phyloP scores from a whole-genome alignment of 2,329 filamentous ascomycete genomes.

The Aaosphaeria arxii region DNA sequence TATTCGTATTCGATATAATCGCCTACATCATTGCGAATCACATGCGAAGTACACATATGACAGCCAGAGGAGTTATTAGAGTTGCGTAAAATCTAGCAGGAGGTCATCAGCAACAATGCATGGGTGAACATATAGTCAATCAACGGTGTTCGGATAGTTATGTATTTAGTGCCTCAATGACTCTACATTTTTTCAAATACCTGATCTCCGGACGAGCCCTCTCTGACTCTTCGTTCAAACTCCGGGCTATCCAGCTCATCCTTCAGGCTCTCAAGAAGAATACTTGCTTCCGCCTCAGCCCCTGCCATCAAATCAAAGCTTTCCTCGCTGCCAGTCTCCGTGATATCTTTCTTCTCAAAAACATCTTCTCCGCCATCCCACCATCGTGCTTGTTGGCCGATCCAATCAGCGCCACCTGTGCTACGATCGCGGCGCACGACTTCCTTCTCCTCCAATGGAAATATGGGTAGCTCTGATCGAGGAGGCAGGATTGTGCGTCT shows the following conservation, averaged over 20 bases:
- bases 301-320: conserved; percentile 48
- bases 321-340: conserved; percentile 28
- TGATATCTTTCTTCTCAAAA: conserved; percentile 22
- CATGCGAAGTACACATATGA: no score
- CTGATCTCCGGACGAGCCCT: conserved; percentile 15
- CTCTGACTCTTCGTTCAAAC: conserved; percentile 13
- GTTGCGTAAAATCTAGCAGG: no score
- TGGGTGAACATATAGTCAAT: no score
- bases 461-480: conserved; percentile 22
- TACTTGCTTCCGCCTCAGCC: conserved; percentile 40
- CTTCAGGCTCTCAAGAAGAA: conserved; percentile 28
- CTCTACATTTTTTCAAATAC: conserved; percentile 32
- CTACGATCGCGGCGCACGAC: conserved; percentile 31
- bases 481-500: conserved; percentile 49
- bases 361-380: conserved; percentile 33
- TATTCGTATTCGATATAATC: no score
- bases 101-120: no score
- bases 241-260: conserved; percentile 14
- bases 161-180: background rate
- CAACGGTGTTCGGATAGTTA: no score
- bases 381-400: conserved; percentile 37
- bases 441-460: conserved; percentile 43
- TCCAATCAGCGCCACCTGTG: conserved; percentile 36
- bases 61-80: no score
- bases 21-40: no score